These are phyloP conservation scores for Hericium rajendrae DNA, from an alignment of 768 basidiomycete species.

Conservation along the genomic window DNA sequence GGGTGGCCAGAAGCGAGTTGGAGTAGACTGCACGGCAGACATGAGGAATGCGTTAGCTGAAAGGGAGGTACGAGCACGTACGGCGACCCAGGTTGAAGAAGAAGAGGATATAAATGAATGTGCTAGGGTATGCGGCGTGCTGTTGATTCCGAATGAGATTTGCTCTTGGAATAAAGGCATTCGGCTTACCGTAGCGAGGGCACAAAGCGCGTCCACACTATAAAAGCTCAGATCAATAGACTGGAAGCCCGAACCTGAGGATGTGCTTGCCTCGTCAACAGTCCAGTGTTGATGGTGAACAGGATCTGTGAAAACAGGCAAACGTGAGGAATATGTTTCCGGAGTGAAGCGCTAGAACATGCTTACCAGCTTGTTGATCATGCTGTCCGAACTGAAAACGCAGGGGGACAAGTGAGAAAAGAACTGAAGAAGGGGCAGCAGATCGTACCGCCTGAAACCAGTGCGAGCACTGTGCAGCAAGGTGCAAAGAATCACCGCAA, in stretches of 20 bases:
- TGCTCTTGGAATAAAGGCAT: neutral
- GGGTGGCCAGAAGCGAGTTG: slow-evolving; percentile 44
- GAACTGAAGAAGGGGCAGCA: too few species aligned
- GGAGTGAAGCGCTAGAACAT: too few species aligned
- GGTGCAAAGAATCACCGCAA: slow-evolving; percentile 38
- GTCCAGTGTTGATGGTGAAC: slow-evolving; percentile 32
- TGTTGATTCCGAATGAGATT: slow-evolving; percentile 9
- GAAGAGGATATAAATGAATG: slow-evolving; percentile 49
- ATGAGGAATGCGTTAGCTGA: neutral
- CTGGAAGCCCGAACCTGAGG: too few species aligned
- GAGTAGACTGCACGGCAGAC: slow-evolving; percentile 33
- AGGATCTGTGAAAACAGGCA: slow-evolving; percentile 23
- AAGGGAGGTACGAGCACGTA: slow-evolving; percentile 17
- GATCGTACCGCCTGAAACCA: slow-evolving; percentile 33
- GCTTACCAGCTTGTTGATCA: slow-evolving; percentile 29
- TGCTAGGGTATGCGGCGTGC: slow-evolving; percentile 39
- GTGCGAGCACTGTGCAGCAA: slow-evolving; percentile 43
- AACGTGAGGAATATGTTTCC: slow-evolving; percentile 12
- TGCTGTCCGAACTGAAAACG: slow-evolving; percentile 28
- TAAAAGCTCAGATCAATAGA: too few species aligned
- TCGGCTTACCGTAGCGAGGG: slow-evolving; percentile 28
- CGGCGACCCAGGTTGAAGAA: slow-evolving; percentile 46
- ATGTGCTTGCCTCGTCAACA: slow-evolving; percentile 24
- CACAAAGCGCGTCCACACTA: slow-evolving; percentile 32
- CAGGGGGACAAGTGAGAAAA: too few species aligned